phyloP scores from a whole-genome alignment of 129 eudicot genomes.

The Tagetes patula region DNA sequence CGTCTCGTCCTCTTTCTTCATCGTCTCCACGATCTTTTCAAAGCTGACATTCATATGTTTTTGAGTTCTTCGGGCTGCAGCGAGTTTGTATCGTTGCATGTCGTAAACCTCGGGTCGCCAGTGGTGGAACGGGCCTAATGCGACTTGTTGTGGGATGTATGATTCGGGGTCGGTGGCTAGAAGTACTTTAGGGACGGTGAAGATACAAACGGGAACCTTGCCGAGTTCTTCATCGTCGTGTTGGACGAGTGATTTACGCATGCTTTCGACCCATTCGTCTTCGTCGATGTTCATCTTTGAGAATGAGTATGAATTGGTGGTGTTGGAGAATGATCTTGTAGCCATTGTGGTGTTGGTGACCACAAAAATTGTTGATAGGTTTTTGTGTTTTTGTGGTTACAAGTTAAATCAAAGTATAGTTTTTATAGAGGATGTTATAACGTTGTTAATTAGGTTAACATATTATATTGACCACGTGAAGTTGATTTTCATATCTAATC shows the following conservation, averaged over 20 bases:
- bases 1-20: conserved; percentile 26
- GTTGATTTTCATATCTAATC: not conserved
- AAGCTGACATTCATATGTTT: conserved; percentile 25
- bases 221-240: conserved; percentile 28
- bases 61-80: conserved; percentile 37
- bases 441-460: not conserved
- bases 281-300: conserved; percentile 26
- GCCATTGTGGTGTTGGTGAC: conserved; percentile 4
- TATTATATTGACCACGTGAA: conserved; percentile 5
- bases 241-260: conserved; percentile 25
- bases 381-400: not conserved
- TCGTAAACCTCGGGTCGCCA: conserved; percentile 47
- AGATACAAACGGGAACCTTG: conserved; percentile 41
- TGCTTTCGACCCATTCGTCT: conserved; percentile 32
- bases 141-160: conserved; percentile 48
- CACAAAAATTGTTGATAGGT: not conserved
- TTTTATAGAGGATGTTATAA: not conserved
- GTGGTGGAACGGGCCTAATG: conserved; percentile 64
- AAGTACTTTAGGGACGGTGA: conserved; percentile 49
- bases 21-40: conserved; percentile 29
- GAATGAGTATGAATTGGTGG: conserved; percentile 26
- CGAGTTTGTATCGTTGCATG: conserved; percentile 56
- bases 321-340: conserved; percentile 17
- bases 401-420: not conserved
- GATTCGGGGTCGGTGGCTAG: conserved; percentile 38